Percentiles rank a stretch among this genome's conserved stretches.
phyloP scores from a whole-genome alignment of 2,329 filamentous ascomycete species.

The Claviceps humidiphila region DNA sequence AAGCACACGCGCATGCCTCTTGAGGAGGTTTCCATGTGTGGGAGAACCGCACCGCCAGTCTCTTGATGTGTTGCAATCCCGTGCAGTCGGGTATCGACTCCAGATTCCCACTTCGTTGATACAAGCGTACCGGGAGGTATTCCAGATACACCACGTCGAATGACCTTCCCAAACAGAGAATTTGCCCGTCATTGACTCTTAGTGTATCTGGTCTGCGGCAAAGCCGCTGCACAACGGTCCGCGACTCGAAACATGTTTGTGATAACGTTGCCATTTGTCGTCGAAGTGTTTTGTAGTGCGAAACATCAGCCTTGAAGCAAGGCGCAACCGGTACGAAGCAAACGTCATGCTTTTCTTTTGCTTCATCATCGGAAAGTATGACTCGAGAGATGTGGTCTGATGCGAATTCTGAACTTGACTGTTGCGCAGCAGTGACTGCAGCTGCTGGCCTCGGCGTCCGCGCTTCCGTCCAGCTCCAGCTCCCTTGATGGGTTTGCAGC shows the following conservation, averaged over 20 bases:
- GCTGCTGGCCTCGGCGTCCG: background rate
- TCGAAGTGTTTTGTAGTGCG: constrained; percentile 18
- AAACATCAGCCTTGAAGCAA: constrained; percentile 17
- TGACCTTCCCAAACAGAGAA: constrained; percentile 17
- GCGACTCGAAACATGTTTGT: constrained; percentile 16
- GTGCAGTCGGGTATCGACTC: constrained; percentile 14
- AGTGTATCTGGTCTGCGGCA: constrained; percentile 12
- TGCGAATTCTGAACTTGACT: constrained; percentile 1
- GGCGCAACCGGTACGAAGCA: constrained; percentile 11
- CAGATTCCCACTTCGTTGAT: constrained; percentile 15
- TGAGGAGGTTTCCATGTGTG: constrained; percentile 25
- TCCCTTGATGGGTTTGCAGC: constrained; percentile 11
- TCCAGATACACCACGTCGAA: constrained; percentile 22
- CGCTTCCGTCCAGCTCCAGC: constrained; percentile 12
- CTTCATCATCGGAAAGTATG: constrained; percentile 13
- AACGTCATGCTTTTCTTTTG: constrained; percentile 10
- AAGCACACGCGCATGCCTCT: constrained; percentile 14
- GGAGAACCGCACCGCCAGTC: constrained; percentile 28
- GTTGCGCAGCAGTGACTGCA: constrained; percentile 3
- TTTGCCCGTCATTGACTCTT: constrained; percentile 13
- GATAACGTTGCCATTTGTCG: constrained; percentile 15
- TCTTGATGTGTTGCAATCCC: constrained; percentile 20
- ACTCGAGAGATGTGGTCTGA: constrained; percentile 13
- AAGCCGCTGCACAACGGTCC: constrained; percentile 10
- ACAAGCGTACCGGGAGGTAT: constrained; percentile 18